Conservation (phyloP, 345 rosid genomes). For the Linum tenue region DNA sequence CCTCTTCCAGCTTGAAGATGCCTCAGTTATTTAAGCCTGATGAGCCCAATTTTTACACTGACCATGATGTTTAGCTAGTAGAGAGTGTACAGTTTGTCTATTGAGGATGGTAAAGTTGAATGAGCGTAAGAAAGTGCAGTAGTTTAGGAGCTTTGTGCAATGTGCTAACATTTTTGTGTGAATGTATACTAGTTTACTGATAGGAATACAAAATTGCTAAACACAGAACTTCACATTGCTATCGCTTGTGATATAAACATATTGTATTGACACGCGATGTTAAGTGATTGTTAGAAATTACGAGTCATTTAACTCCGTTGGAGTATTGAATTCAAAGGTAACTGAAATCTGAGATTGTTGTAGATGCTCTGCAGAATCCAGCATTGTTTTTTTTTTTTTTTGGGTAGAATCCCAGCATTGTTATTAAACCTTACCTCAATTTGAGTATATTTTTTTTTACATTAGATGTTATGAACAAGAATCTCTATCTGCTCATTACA, state of each 20-base stretch:
- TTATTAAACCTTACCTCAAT: neutral
- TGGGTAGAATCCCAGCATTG: no score
- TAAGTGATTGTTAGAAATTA: no score
- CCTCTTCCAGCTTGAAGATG: constrained; percentile 55
- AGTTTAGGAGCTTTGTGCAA: neutral
- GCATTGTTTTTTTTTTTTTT: no score
- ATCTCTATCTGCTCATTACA: neutral
- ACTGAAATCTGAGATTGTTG: no score
- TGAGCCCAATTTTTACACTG: constrained; percentile 51
- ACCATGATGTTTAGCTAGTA: constrained; percentile 3
- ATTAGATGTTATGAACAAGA: neutral
- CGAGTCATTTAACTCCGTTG: no score
- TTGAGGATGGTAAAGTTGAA: neutral
- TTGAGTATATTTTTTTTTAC: neutral
- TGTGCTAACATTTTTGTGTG: neutral
- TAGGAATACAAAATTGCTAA: neutral
- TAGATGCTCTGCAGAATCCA: no score
- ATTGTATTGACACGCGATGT: no score
- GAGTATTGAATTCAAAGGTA: no score
- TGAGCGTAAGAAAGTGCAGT: neutral
- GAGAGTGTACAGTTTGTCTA: neutral
- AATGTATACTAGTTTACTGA: neutral
- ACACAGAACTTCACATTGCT: no score
- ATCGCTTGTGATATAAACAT: no score
- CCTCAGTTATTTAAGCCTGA: constrained; percentile 69